Base-by-base conservation (phyloP, 2,329 filamentous ascomycete genomes). In the Fusarium foetens region DNA sequence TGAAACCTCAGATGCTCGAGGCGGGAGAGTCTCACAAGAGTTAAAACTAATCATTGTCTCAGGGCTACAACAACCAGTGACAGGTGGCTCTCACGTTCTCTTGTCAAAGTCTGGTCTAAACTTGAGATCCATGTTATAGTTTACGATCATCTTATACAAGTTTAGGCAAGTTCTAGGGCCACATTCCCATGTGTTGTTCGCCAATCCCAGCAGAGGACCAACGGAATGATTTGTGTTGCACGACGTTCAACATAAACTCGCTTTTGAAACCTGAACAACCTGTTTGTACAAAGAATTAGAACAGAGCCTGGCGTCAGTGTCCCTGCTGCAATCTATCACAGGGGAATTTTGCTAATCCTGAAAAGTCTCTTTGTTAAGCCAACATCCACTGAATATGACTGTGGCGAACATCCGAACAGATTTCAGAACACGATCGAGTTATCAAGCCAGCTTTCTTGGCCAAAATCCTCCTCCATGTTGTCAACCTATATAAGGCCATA, bases 141-240 rank as follows among this genome's bases (percentile, higher is more conserved):
- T 1, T 21, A 14, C 6, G 1, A 5, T 11, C 6, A 16, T 16
- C 19, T 7, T 2, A 8, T 6, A 16, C 13, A 29, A 29, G 21
- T 31, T 4, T 14, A 48, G 45, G 6, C 0, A 3, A 8, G 10
- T 16, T 6, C 12, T 2, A 3, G 6, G 8, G 3, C 10, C 19
- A 12, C 12, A 6, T n/a, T 31, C 21, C 21, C 0, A 4, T 6
- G 13, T 17, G 4, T n/a, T n/a, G 14, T 10, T n/a, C 2, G 0
- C 1, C 0, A 16, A 17, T 2, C 21, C 1, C 27, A n/a, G 21
- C 21, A 17, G 1, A 48, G 1, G 14, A 17, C 10, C 7, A 31
- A 23, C 3, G 10, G 7, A 7, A 17, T 9, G 10, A 12, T 8
- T 49, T 23, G 11, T 8, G 21, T 5, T 16, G 21, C 29, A 6